Percentiles rank a stretch among this genome's conserved stretches.
These are phyloP conservation scores for Danielia reshetovae DNA, from an alignment of 805 yeast species.

Conservation along the genomic window DNA sequence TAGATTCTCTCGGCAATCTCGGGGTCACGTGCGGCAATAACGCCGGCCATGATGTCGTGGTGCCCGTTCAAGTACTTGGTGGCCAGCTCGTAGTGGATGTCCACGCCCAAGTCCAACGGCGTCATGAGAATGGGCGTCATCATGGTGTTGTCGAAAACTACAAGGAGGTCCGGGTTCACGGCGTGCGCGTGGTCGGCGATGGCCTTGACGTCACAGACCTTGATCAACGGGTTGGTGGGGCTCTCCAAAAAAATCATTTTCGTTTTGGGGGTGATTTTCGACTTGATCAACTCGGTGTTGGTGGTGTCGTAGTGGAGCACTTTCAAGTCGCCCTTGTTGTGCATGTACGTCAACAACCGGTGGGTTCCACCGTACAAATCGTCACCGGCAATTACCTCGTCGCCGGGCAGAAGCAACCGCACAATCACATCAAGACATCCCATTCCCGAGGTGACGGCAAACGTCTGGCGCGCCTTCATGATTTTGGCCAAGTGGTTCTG, in stretches of 20 bases:
- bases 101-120: constrained; percentile 84
- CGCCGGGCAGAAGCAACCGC: constrained; percentile 73
- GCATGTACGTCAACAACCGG: constrained; percentile 71
- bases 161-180: constrained; percentile 60
- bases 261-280: constrained; percentile 54
- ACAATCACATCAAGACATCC: constrained; percentile 84
- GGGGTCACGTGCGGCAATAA: constrained; percentile 64
- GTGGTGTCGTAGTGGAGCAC: constrained; percentile 84
- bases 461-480: constrained; percentile 72
- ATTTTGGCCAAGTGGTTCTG: constrained; percentile 75
- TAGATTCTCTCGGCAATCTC: constrained; percentile 66
- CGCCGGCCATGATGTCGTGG: constrained; percentile 96
- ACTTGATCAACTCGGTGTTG: constrained; percentile 54
- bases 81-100: constrained; percentile 90
- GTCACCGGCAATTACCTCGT: constrained; percentile 89
- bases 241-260: constrained; percentile 80
- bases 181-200: constrained; percentile 65
- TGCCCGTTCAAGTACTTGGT: constrained; percentile 92
- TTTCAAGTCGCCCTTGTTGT: constrained; percentile 57
- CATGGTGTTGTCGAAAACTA: constrained; percentile 95
- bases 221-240: constrained; percentile 91
- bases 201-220: constrained; percentile 73
- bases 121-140: constrained; percentile 86
- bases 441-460: constrained; percentile 91
- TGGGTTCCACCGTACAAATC: constrained; percentile 95